Evolutionary conservation across 2,329 filamentous ascomycete species (phyloP).

Genomic region (Passalora sequoiae): DNA sequence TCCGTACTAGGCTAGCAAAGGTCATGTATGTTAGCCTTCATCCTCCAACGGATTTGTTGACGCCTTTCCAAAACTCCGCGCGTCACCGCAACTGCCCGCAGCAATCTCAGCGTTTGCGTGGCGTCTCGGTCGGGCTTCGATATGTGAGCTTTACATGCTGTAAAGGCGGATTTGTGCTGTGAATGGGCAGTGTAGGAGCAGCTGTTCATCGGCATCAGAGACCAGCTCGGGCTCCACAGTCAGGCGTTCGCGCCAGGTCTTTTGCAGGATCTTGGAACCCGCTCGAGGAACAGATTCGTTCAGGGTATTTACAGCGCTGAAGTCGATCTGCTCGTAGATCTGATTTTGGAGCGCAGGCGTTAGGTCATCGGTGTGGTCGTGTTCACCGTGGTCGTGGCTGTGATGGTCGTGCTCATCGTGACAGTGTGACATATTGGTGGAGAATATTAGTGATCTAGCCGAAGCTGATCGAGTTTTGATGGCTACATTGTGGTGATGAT

Average conservation of each 20-base stretch:
- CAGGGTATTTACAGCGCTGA: slow-evolving; percentile 74
- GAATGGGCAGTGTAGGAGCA: slow-evolving; percentile 92
- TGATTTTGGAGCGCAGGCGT: slow-evolving; percentile 85
- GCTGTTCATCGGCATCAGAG: slow-evolving; percentile 85
- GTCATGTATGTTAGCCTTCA: too few relatives aligned
- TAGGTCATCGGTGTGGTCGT: slow-evolving; percentile 89
- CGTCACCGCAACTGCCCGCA: too few relatives aligned
- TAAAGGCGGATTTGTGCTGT: slow-evolving; percentile 91
- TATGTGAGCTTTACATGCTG: too few relatives aligned
- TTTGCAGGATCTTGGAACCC: slow-evolving; percentile 73
- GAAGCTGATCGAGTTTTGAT: slow-evolving; percentile 6
- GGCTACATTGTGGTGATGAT: slow-evolving; percentile 7
- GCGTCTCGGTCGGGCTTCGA: too few relatives aligned
- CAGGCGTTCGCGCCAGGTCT: slow-evolving; percentile 83
- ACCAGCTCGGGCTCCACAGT: slow-evolving; percentile 66
- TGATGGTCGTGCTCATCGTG: slow-evolving; percentile 45
- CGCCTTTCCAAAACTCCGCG: too few relatives aligned
- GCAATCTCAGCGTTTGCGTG: too few relatives aligned
- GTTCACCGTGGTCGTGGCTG: slow-evolving; percentile 52
- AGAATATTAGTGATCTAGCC: slow-evolving; percentile 5
- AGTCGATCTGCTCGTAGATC: slow-evolving; percentile 87
- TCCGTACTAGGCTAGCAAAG: slow-evolving; percentile 81
- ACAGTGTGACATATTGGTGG: slow-evolving; percentile 40
- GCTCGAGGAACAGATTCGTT: slow-evolving; percentile 69
- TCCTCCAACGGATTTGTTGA: too few relatives aligned